phyloP scores from a whole-genome alignment of 768 basidiomycete species.

The Hemileccinum rubropunctum region DNA sequence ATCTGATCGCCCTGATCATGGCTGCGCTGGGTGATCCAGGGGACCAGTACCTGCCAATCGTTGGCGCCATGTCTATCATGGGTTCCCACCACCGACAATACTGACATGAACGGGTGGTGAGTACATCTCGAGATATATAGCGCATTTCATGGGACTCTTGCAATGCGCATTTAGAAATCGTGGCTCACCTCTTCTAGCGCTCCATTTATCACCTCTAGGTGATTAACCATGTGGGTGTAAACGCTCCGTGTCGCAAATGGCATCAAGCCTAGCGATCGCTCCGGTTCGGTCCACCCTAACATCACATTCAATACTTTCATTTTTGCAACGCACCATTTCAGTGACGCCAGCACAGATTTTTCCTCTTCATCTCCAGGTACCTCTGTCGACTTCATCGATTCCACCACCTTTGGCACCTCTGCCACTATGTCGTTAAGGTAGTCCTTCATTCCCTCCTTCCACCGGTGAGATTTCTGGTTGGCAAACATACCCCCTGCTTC shows the following conservation, averaged over 20 bases:
- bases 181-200: neutral
- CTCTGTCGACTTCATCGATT: neutral
- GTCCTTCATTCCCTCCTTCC: neutral
- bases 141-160: no score
- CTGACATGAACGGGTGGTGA: no score
- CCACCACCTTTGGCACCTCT: neutral
- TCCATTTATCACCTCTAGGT: neutral
- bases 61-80: neutral
- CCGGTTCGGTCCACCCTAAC: no score
- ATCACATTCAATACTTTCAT: no score
- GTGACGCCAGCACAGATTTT: neutral
- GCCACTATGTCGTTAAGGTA: neutral
- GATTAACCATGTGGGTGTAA: neutral
- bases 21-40: neutral
- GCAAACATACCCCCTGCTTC: neutral
- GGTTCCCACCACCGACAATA: neutral
- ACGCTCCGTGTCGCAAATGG: neutral
- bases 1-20: neutral
- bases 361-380: neutral
- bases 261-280: neutral
- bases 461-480: neutral
- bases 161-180: no score
- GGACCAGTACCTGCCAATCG: neutral
- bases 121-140: no score
- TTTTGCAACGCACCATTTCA: neutral